A percentile compares a stretch with the other conserved stretches of the same genome.
Evolutionary conservation across 352 stramenopile species (phyloP).

Genomic region (Phytophthora nicotianae): DNA sequence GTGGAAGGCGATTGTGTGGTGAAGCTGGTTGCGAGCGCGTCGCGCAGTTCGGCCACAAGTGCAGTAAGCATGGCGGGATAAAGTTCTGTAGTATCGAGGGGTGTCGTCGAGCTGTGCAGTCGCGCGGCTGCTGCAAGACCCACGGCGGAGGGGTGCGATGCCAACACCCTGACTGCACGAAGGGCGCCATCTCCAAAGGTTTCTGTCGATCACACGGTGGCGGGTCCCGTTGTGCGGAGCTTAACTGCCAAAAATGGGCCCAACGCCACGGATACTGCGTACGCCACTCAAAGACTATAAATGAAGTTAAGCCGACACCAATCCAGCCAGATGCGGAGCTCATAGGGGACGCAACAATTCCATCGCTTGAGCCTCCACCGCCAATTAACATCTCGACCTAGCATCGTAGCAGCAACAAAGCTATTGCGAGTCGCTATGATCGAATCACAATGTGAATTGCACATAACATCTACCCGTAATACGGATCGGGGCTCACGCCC

Average conservation of each 20-base stretch:
- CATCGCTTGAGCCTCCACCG: slow-evolving; percentile 8
- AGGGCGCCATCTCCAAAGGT: slow-evolving; percentile 87
- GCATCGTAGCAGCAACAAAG: slow-evolving; percentile 6
- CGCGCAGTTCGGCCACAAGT: slow-evolving; percentile 83
- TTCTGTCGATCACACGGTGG: slow-evolving; percentile 85
- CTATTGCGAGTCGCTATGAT: neutral
- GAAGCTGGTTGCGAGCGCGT: slow-evolving; percentile 71
- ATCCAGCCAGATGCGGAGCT: slow-evolving; percentile 8
- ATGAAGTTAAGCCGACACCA: slow-evolving; percentile 13
- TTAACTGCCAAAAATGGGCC: slow-evolving; percentile 74
- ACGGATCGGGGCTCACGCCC: too few relatives aligned
- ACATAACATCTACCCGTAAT: neutral
- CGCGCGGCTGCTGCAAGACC: slow-evolving; percentile 85
- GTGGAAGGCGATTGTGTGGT: slow-evolving; percentile 72
- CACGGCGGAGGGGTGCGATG: slow-evolving; percentile 88
- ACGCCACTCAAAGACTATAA: slow-evolving; percentile 61
- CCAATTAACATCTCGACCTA: slow-evolving; percentile 11
- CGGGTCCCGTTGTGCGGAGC: slow-evolving; percentile 73
- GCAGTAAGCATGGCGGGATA: slow-evolving; percentile 75
- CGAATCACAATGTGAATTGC: slow-evolving; percentile 9
- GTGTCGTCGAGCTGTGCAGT: slow-evolving; percentile 79
- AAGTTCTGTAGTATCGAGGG: slow-evolving; percentile 77
- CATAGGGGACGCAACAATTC: slow-evolving; percentile 1
- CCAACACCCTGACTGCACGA: slow-evolving; percentile 74
- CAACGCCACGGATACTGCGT: slow-evolving; percentile 79